Conservation (phyloP, 345 rosid species). For the Eucalyptus viminalis region DNA sequence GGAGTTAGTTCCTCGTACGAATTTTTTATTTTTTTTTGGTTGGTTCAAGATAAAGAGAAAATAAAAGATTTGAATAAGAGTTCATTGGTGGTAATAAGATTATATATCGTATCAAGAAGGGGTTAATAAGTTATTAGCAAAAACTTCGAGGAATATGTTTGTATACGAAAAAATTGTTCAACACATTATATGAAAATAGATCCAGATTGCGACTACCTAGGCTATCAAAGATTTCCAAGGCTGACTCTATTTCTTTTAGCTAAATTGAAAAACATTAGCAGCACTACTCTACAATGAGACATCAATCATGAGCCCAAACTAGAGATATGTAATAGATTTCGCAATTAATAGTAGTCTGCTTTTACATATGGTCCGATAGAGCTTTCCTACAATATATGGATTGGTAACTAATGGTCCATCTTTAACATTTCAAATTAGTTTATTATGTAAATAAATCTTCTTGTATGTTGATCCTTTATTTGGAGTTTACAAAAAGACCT, state of each 20-base stretch:
- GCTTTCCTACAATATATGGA: background rate
- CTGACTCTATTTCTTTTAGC: background rate
- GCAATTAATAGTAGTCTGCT: background rate
- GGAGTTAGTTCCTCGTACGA: background rate
- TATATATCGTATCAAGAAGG: background rate
- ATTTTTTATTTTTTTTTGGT: background rate
- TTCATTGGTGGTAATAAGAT: background rate
- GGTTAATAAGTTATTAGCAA: background rate
- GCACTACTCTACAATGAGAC: background rate
- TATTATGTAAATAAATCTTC: background rate
- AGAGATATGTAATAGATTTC: background rate
- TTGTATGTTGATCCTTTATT: background rate
- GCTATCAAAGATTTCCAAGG: background rate
- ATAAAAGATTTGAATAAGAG: fast-evolving
- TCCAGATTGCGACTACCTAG: background rate
- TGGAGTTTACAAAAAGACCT: background rate
- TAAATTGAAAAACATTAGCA: background rate
- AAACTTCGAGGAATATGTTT: background rate
- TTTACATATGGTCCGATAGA: background rate
- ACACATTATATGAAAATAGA: background rate
- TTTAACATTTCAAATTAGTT: background rate
- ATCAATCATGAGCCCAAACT: fast-evolving
- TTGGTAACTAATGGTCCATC: background rate
- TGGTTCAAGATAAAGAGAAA: background rate
- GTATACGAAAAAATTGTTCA: background rate